Evolutionary conservation across 139 green algal genomes (phyloP).

Genomic region (Deuterostichococcus epilithicus): DNA sequence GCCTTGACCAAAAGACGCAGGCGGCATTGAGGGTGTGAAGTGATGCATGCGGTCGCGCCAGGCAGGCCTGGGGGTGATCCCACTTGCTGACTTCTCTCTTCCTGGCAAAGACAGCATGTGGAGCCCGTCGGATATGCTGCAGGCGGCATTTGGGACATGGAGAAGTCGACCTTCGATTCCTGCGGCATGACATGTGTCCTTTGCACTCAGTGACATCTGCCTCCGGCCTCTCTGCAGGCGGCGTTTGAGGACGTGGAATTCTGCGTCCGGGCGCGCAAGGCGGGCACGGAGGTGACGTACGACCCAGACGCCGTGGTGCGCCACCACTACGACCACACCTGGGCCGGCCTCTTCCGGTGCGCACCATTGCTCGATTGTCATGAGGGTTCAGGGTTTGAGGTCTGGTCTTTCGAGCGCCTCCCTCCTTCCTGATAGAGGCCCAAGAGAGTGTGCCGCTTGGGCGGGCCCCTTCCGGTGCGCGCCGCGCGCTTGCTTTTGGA

Average conservation of each 20-base stretch:
- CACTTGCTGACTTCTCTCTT: too few species aligned
- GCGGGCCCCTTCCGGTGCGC: background rate
- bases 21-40: too few species aligned
- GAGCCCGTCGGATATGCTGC: too few species aligned
- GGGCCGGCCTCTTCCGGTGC: background rate
- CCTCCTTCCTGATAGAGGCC: background rate
- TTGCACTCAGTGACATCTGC: too few species aligned
- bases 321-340: constrained; percentile 7
- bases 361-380: background rate
- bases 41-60: too few species aligned
- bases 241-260: constrained; percentile 24
- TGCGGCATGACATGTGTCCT: too few species aligned
- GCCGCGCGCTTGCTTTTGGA: background rate
- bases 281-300: constrained; percentile 3
- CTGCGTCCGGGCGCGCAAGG: constrained; percentile 8
- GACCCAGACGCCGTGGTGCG: constrained; percentile 4
- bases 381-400: too few species aligned
- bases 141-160: too few species aligned
- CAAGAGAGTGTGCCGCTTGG: background rate
- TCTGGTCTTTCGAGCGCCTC: background rate
- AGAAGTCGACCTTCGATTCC: too few species aligned
- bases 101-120: too few species aligned
- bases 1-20: too few species aligned
- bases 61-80: too few species aligned
- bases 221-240: background rate